These are phyloP conservation scores for Solanum ossicruentum DNA, from an alignment of 257 asterid species.

Conservation along the genomic window DNA sequence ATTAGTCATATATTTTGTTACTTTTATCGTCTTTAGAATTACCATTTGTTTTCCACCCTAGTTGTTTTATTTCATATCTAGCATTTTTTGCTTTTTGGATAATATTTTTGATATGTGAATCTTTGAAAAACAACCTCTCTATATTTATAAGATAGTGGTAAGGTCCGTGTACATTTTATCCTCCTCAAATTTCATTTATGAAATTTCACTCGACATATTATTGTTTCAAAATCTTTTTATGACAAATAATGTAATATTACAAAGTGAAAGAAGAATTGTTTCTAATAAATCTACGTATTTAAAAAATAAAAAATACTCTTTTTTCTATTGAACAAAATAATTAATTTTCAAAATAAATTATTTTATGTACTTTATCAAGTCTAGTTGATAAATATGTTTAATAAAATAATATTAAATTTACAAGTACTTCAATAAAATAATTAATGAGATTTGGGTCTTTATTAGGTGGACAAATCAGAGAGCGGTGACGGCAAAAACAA, in stretches of 20 bases:
- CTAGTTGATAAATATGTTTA: background rate
- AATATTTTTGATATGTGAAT: too few species aligned
- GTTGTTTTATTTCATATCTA: too few species aligned
- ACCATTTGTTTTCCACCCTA: too few species aligned
- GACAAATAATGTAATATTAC: background rate
- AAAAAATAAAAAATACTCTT: background rate
- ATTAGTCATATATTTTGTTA: too few species aligned
- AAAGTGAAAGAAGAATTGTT: background rate
- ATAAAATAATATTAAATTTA: background rate
- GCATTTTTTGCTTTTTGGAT: too few species aligned
- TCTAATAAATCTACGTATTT: background rate
- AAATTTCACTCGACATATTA: too few species aligned
- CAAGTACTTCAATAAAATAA: background rate
- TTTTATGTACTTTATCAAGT: background rate
- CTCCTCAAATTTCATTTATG: too few species aligned
- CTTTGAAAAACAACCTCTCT: too few species aligned
- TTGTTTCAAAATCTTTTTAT: background rate
- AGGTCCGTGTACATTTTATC: too few species aligned
- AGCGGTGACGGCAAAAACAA: conserved; percentile 17
- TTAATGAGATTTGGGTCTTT: background rate
- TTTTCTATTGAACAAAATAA: background rate
- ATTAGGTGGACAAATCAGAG: conserved; percentile 13
- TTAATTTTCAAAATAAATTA: background rate
- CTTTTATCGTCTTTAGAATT: too few species aligned
- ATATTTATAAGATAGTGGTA: too few species aligned